phyloP scores from a whole-genome alignment of 768 basidiomycete genomes.

The Exidia glandulosa region DNA sequence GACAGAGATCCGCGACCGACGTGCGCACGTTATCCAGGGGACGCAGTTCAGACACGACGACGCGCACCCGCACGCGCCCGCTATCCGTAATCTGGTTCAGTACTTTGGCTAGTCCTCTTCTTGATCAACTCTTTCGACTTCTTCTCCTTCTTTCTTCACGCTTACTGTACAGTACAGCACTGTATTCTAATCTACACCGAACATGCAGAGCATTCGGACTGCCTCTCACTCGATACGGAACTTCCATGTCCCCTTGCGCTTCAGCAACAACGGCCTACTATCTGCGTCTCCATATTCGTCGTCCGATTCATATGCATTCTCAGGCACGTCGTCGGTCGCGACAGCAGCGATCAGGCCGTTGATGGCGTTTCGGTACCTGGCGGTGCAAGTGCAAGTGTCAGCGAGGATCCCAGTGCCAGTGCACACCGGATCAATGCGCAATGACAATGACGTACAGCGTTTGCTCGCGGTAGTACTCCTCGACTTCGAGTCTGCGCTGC shows the following conservation, averaged over 20 bases:
- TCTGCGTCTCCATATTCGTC: not conserved
- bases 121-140: not conserved
- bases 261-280: not conserved
- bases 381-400: not conserved
- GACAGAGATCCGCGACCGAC: constrained; percentile 36
- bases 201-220: not conserved
- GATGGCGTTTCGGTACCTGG: not conserved
- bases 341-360: not conserved
- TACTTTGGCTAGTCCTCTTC: constrained; percentile 27
- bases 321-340: not conserved
- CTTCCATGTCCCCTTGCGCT: not conserved
- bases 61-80: not conserved
- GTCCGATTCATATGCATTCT: not conserved
- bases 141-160: not conserved
- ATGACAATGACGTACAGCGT: not conserved
- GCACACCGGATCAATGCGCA: not conserved
- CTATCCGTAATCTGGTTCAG: constrained; percentile 32
- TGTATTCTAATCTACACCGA: too few relatives aligned
- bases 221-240: not conserved
- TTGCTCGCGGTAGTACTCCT: constrained; percentile 42
- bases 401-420: not conserved
- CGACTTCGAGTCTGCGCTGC: constrained; percentile 11
- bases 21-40: constrained; percentile 18
- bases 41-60: constrained; percentile 6
- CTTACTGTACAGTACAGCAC: not conserved